Evolutionary conservation across 108 stramenopile genomes (phyloP).

Genomic region (Stephanodiscus minutulus): DNA sequence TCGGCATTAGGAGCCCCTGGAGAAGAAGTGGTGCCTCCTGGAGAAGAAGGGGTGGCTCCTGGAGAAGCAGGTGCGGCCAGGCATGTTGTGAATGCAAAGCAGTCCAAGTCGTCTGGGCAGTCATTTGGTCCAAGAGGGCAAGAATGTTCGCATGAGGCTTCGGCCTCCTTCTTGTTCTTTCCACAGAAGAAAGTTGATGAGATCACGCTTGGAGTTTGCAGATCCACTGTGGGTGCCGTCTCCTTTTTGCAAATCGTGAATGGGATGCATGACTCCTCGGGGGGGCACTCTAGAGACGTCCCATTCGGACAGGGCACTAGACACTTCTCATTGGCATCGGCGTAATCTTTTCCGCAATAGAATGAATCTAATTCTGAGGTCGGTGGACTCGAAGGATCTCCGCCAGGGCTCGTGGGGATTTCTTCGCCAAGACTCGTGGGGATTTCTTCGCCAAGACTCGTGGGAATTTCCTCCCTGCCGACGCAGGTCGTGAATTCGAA

Average conservation of each 20-base stretch:
- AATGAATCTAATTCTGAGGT: conserved; percentile 35
- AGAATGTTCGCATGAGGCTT: conserved; percentile 22
- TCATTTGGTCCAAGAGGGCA: conserved; percentile 47
- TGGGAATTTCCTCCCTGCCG: conserved; percentile 13
- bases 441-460: not conserved
- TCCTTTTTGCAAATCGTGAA: conserved; percentile 41
- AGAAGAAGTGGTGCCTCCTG: not conserved
- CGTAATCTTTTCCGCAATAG: conserved; percentile 77
- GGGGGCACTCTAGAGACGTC: conserved; percentile 67
- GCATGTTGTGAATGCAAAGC: conserved; percentile 75
- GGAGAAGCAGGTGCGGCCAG: not conserved
- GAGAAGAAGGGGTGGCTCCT: conserved; percentile 3
- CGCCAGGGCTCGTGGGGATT: not conserved
- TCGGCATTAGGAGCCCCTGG: conserved; percentile 5
- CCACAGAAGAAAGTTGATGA: conserved; percentile 5
- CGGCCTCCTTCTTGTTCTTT: not conserved
- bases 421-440: not conserved
- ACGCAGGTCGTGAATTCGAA: conserved; percentile 53
- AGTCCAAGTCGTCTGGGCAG: conserved; percentile 75
- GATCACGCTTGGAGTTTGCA: conserved; percentile 11
- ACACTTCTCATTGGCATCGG: conserved; percentile 75
- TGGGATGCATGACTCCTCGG: conserved; percentile 59
- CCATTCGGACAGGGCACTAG: conserved; percentile 69
- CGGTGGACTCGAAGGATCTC: conserved; percentile 6
- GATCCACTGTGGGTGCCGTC: not conserved